Evolutionary conservation across 495 filamentous ascomycete genomes (phyloP).

Genomic region (Penicillium coffeae): DNA sequence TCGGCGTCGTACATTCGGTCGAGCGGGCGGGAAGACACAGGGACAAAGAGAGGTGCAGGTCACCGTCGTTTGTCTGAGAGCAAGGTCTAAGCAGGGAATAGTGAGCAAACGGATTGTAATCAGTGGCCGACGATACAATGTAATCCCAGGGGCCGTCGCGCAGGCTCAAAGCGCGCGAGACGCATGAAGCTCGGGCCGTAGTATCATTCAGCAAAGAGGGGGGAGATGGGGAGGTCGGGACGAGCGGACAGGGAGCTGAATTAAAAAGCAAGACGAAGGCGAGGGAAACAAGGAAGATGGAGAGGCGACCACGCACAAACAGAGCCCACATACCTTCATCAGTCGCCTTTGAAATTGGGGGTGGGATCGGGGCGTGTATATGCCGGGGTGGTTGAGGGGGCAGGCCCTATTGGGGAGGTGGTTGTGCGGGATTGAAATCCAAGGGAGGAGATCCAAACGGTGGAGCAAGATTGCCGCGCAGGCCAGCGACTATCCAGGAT

Average conservation of each 20-base stretch:
- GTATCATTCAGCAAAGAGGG: constrained; percentile 18
- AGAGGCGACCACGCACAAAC: background rate
- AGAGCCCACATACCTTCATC: constrained; percentile 28
- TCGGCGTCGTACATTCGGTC: constrained; percentile 25
- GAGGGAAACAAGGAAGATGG: constrained; percentile 5
- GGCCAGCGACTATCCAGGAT: background rate
- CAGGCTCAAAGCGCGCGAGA: background rate
- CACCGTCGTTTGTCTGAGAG: constrained; percentile 28
- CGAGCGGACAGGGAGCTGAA: background rate
- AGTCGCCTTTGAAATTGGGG: constrained; percentile 24
- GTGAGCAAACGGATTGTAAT: constrained; percentile 18
- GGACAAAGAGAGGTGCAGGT: constrained; percentile 24
- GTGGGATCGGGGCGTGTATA: constrained; percentile 1
- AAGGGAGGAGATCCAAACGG: background rate
- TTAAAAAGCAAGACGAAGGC: background rate
- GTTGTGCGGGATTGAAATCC: constrained; percentile 6
- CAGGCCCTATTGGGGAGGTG: constrained; percentile 5
- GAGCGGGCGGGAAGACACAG: constrained; percentile 20
- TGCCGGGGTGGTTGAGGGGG: constrained; percentile 5
- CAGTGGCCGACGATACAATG: constrained; percentile 6
- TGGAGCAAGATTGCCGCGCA: background rate
- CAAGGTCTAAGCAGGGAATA: constrained; percentile 18
- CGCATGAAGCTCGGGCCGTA: constrained; percentile 5
- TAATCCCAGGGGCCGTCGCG: background rate
- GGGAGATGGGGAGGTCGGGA: background rate